phyloP scores from a whole-genome alignment of 1,284 basidiomycete genomes.

The Ganoderma meredithae region DNA sequence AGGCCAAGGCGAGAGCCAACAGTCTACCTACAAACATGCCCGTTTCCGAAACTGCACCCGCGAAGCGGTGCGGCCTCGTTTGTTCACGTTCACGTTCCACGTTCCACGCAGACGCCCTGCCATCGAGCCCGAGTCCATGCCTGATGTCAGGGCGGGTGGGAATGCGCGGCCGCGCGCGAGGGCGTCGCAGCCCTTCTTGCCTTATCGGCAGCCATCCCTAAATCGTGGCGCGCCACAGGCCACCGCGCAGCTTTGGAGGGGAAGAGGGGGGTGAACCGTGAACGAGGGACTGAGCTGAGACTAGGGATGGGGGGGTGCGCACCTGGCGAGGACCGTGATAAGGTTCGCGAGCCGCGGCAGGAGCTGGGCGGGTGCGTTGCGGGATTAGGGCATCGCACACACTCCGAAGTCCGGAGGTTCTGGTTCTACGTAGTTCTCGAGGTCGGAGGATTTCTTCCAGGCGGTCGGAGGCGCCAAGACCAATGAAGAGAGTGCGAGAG shows the following conservation, averaged over 20 bases:
- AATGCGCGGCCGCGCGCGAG: too few relatives aligned
- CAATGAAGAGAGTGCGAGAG: too few relatives aligned
- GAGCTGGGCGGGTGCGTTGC: neutral
- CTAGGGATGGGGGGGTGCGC: neutral
- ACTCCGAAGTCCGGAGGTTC: neutral
- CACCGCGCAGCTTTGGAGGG: neutral
- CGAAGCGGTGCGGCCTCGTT: neutral
- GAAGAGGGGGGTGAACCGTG: too few relatives aligned
- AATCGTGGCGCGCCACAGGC: neutral
- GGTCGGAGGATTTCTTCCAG: neutral
- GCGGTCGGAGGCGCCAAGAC: neutral
- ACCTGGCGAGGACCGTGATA: neutral
- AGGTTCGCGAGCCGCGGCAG: constrained; percentile 1
- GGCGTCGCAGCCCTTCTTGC: neutral
- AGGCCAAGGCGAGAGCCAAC: too few relatives aligned
- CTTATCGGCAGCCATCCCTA: neutral
- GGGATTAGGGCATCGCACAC: neutral
- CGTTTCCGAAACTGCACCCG: constrained; percentile 1
- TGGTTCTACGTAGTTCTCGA: too few relatives aligned
- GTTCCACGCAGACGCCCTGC: too few relatives aligned
- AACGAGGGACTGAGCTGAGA: too few relatives aligned
- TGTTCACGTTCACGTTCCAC: too few relatives aligned
- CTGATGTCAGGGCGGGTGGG: too few relatives aligned
- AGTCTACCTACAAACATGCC: too few relatives aligned
- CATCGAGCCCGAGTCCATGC: neutral